Percentiles rank a stretch among this genome's conserved stretches.
phyloP scores from a whole-genome alignment of 768 basidiomycete genomes.

The Infundibulicybe gibba region DNA sequence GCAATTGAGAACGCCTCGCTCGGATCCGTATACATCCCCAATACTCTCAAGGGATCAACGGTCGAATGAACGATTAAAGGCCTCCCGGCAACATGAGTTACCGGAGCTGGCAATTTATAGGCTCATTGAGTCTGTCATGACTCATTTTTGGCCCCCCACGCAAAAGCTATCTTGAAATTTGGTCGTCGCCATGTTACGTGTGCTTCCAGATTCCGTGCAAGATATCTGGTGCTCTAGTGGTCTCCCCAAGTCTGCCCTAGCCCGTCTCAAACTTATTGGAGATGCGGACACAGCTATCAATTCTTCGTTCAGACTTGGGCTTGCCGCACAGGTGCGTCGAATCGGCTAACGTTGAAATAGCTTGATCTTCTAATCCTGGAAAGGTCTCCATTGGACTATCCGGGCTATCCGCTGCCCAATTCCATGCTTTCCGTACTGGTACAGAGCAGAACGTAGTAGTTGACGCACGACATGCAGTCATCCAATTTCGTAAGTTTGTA shows the following conservation, averaged over 20 bases:
- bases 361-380: not conserved
- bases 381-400: slow-evolving; percentile 48
- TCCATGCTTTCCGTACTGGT: slow-evolving; percentile 44
- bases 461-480: slow-evolving; percentile 51
- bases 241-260: slow-evolving; percentile 33
- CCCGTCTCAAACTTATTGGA: slow-evolving; percentile 29
- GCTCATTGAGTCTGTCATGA: too few relatives aligned
- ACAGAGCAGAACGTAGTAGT: slow-evolving; percentile 45
- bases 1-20: too few relatives aligned
- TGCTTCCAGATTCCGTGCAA: not conserved
- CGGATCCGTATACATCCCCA: too few relatives aligned
- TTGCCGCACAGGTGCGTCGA: slow-evolving; percentile 45
- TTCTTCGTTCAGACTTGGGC: slow-evolving; percentile 53
- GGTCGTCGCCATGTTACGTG: too few relatives aligned
- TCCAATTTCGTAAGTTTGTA: slow-evolving; percentile 45
- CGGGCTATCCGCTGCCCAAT: slow-evolving; percentile 48
- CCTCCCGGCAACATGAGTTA: too few relatives aligned
- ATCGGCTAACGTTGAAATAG: not conserved
- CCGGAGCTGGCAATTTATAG: too few relatives aligned
- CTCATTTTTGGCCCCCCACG: too few relatives aligned
- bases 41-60: too few relatives aligned
- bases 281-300: slow-evolving; percentile 40
- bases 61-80: too few relatives aligned
- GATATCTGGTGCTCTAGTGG: slow-evolving; percentile 36
- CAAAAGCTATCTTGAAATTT: too few relatives aligned